Evolutionary conservation across 1,139 yeast genomes (phyloP).

Genomic region (Kluyveromyces marxianus): DNA sequence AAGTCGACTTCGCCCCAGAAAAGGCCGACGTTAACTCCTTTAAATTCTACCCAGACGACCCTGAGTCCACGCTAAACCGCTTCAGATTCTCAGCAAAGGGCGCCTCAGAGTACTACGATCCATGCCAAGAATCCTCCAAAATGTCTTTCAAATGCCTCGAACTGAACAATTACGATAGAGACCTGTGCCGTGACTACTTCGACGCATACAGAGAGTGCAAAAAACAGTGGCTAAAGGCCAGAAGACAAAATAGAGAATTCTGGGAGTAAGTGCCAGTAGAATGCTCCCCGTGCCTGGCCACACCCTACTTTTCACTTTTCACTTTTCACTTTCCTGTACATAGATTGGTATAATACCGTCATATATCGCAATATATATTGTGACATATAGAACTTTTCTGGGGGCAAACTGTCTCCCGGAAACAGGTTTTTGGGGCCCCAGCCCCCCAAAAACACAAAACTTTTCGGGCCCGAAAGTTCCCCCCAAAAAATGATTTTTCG

Average conservation of each 20-base stretch:
- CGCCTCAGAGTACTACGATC: constrained; percentile 82
- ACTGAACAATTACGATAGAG: constrained; percentile 64
- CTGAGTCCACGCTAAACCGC: constrained; percentile 32
- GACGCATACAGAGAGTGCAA: constrained; percentile 91
- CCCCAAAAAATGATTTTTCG: neutral
- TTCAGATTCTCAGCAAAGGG: constrained; percentile 43
- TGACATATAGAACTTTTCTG: neutral
- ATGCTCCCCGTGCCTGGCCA: neutral
- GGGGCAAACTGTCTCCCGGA: neutral
- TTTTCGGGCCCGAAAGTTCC: constrained; percentile 1
- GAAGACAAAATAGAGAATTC: constrained; percentile 32
- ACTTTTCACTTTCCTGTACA: neutral
- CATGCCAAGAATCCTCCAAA: constrained; percentile 82
- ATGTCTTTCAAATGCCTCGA: constrained; percentile 81
- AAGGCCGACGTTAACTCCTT: constrained; percentile 17
- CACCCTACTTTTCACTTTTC: too few relatives aligned
- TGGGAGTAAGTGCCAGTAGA: constrained; percentile 15
- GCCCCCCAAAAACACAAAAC: neutral
- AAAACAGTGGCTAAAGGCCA: constrained; percentile 56
- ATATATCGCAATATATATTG: neutral
- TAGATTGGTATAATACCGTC: neutral
- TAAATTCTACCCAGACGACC: constrained; percentile 77
- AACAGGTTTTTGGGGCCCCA: too few relatives aligned
- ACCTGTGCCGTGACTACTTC: constrained; percentile 76
- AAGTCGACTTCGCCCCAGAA: constrained; percentile 23